A percentile compares a stretch with the other conserved stretches of the same genome.
Conservation (phyloP, 768 basidiomycete species). For the Mycena pura region DNA sequence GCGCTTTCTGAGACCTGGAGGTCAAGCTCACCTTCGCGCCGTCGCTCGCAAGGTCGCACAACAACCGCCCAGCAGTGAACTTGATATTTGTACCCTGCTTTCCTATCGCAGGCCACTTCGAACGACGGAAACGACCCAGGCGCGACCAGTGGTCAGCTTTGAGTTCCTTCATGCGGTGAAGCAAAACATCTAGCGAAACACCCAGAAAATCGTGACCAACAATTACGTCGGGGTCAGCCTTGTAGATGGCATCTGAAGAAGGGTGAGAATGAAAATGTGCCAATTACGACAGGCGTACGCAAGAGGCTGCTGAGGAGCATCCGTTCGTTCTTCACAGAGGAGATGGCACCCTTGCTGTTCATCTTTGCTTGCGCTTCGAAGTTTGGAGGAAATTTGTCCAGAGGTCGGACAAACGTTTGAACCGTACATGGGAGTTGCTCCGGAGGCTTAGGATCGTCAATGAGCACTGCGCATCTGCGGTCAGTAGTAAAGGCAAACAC, state of each 20-base stretch:
- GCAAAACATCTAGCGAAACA: slow-evolving; percentile 86
- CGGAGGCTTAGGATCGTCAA: slow-evolving; percentile 92
- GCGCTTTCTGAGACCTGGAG: neutral
- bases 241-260: slow-evolving; percentile 70
- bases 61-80: slow-evolving; percentile 83
- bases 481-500: neutral
- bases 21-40: slow-evolving; percentile 77
- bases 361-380: slow-evolving; percentile 76
- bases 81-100: slow-evolving; percentile 84
- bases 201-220: slow-evolving; percentile 95
- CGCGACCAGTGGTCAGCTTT: slow-evolving; percentile 95
- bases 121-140: slow-evolving; percentile 86
- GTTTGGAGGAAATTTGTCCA: slow-evolving; percentile 84
- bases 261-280: slow-evolving; percentile 1
- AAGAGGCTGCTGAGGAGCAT: slow-evolving; percentile 85
- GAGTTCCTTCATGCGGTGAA: slow-evolving; percentile 89
- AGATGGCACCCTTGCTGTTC: slow-evolving; percentile 72
- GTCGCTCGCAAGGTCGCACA: slow-evolving; percentile 94
- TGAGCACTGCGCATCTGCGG: slow-evolving; percentile 59
- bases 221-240: slow-evolving; percentile 92
- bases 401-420: slow-evolving; percentile 88
- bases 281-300: slow-evolving; percentile 46
- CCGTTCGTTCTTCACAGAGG: slow-evolving; percentile 81
- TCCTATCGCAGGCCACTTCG: slow-evolving; percentile 82
- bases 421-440: slow-evolving; percentile 83